Evolutionary conservation across 2,329 filamentous ascomycete genomes (phyloP).

Genomic region (Ceratocystis smalleyi): DNA sequence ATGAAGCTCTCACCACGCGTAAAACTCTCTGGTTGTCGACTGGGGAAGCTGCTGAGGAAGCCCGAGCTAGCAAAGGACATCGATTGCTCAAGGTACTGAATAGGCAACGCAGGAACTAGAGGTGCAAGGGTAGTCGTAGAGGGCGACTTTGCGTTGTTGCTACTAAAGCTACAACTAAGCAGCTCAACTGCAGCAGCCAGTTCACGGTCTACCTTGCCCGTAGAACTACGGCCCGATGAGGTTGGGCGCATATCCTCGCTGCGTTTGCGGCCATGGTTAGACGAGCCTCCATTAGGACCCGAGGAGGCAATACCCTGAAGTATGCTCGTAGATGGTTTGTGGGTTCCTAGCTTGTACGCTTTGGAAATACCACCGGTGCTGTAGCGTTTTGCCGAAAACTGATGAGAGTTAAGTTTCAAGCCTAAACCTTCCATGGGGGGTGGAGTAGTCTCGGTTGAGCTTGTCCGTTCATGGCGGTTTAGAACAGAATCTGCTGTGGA

Average conservation of each 20-base stretch:
- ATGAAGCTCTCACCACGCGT: conserved; percentile 41
- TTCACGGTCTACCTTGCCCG: conserved; percentile 70
- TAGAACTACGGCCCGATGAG: conserved; percentile 61
- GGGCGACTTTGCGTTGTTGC: conserved; percentile 38
- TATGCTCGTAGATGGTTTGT: conserved; percentile 35
- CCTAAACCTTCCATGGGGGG: conserved; percentile 54
- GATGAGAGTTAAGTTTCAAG: conserved; percentile 35
- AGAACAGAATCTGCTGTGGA: conserved; percentile 73
- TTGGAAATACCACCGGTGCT: conserved; percentile 49
- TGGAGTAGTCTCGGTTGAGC: conserved; percentile 84
- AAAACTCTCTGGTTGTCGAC: conserved; percentile 47
- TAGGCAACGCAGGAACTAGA: conserved; percentile 74
- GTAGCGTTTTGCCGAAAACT: conserved; percentile 40
- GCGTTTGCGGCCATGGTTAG: conserved; percentile 50
- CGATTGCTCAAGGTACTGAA: conserved; percentile 54
- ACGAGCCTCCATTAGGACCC: conserved; percentile 23
- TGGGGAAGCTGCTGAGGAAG: conserved; percentile 48
- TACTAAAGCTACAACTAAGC: conserved; percentile 81
- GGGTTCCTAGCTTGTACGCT: conserved; percentile 55
- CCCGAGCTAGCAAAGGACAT: conserved; percentile 42
- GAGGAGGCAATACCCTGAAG: conserved; percentile 32
- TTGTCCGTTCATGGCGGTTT: conserved; percentile 59
- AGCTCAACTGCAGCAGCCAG: conserved; percentile 81
- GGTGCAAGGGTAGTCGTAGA: conserved; percentile 58
- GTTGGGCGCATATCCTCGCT: conserved; percentile 63